These are phyloP conservation scores for Saccharomycopsis capsularis DNA, from an alignment of 805 yeast species.

Conservation along the genomic window DNA sequence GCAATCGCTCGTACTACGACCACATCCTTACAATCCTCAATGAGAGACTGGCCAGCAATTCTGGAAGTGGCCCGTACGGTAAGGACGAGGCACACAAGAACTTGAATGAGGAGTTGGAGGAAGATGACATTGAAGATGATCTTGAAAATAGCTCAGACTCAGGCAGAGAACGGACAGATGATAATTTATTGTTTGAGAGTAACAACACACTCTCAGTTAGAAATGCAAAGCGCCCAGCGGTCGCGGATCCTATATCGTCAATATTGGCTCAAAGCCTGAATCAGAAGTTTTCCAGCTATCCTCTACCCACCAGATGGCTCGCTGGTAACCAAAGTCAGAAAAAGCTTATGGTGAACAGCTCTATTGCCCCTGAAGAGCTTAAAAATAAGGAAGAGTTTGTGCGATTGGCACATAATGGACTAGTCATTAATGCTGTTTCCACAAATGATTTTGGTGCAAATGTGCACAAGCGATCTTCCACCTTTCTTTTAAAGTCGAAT, in stretches of 20 bases:
- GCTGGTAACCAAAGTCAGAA: conserved; percentile 8
- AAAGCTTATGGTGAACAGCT: neutral
- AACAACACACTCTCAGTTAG: neutral
- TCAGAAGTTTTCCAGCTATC: neutral
- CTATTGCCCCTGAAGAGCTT: neutral
- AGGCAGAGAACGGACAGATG: neutral
- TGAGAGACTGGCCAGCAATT: neutral
- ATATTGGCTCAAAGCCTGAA: neutral
- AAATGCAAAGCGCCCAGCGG: neutral
- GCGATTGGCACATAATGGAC: conserved; percentile 8
- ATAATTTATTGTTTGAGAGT: neutral
- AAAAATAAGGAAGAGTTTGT: conserved; percentile 7
- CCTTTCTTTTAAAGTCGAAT: conserved; percentile 14
- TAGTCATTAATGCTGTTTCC: conserved; percentile 9
- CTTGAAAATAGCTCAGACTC: neutral
- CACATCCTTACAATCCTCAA: neutral
- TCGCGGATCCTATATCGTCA: neutral
- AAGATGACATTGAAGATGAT: neutral
- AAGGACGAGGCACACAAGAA: neutral
- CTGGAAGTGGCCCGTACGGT: too few species aligned
- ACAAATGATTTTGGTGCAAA: neutral
- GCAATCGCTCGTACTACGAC: conserved; percentile 1
- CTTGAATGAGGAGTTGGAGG: neutral
- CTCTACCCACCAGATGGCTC: conserved; percentile 18
- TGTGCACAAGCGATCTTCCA: neutral